Percentiles rank a stretch among this genome's conserved stretches.
phyloP scores from a whole-genome alignment of 2,329 filamentous ascomycete species.

The Verticillium nonalfalfae region DNA sequence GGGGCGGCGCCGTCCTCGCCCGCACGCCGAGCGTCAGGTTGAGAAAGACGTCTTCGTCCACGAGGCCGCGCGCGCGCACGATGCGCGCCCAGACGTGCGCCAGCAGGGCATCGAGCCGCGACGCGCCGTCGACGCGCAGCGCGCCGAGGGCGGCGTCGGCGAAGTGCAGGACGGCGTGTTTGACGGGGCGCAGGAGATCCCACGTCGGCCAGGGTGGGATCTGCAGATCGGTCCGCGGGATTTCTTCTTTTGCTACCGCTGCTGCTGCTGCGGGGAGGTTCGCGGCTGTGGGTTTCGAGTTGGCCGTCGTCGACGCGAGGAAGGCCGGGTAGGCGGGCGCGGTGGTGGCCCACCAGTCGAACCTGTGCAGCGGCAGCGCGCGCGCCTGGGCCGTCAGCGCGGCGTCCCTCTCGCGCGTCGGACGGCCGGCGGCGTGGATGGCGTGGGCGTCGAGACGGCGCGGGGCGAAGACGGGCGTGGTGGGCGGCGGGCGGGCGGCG shows the following conservation, averaged over 20 bases:
- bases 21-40: slow-evolving; percentile 34
- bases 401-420: slow-evolving; percentile 11
- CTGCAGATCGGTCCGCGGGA: not conserved
- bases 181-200: slow-evolving; percentile 25
- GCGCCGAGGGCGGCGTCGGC: slow-evolving; percentile 8
- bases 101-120: slow-evolving; percentile 36
- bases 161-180: slow-evolving; percentile 29
- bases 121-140: slow-evolving; percentile 22
- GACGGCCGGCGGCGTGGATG: slow-evolving; percentile 18
- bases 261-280: slow-evolving; percentile 3
- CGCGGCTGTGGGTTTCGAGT: slow-evolving; percentile 13
- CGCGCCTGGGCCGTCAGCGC: slow-evolving; percentile 21
- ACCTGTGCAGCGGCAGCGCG: slow-evolving; percentile 35
- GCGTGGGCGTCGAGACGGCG: slow-evolving; percentile 28
- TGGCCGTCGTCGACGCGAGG: slow-evolving; percentile 16
- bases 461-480: slow-evolving; percentile 32
- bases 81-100: slow-evolving; percentile 39
- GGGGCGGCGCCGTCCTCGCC: slow-evolving; percentile 26
- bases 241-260: slow-evolving; percentile 3
- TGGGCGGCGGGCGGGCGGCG: slow-evolving; percentile 1
- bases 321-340: slow-evolving; percentile 22
- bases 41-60: slow-evolving; percentile 25
- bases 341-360: slow-evolving; percentile 35
- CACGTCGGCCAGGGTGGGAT: slow-evolving; percentile 33
- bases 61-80: slow-evolving; percentile 28